phyloP scores from a whole-genome alignment of 2,329 filamentous ascomycete genomes.

The Aaosphaeria arxii region DNA sequence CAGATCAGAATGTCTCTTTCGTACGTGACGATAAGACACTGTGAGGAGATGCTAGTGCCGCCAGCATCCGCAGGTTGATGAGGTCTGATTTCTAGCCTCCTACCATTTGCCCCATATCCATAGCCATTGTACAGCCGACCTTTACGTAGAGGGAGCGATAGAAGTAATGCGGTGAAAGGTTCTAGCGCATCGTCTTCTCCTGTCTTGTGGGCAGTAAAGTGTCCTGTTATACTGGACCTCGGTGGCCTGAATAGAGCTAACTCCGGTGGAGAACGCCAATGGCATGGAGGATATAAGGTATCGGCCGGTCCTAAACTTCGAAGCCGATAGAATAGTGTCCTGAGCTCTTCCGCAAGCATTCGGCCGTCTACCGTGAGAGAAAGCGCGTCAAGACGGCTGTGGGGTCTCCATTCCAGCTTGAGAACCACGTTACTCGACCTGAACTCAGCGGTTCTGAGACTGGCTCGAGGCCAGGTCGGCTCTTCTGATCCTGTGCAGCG shows the following conservation, averaged over 20 bases:
- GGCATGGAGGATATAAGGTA: constrained; percentile 7
- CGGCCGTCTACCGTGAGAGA: constrained; percentile 12
- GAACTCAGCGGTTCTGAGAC: constrained; percentile 6
- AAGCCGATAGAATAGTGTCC: constrained; percentile 11
- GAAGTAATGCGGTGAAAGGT: constrained; percentile 6
- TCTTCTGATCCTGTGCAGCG: constrained; percentile 13
- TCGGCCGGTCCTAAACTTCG: constrained; percentile 10
- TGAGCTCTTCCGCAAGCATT: constrained; percentile 14
- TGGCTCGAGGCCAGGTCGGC: constrained; percentile 16
- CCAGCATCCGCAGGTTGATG: constrained; percentile 6
- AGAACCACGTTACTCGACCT: constrained; percentile 10
- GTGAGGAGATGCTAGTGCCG: constrained; percentile 3
- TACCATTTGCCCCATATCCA: constrained; percentile 8
- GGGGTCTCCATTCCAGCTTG: constrained; percentile 15
- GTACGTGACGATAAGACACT: constrained; percentile 13
- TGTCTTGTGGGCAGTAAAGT: constrained; percentile 10
- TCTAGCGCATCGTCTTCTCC: constrained; percentile 8
- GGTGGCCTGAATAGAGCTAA: constrained; percentile 12
- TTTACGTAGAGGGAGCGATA: constrained; percentile 2
- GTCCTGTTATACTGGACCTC: constrained; percentile 1
- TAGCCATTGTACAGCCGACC: constrained; percentile 3
- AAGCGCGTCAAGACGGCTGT: constrained; percentile 13
- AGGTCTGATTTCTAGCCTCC: constrained; percentile 7
- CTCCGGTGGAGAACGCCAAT: constrained; percentile 10
- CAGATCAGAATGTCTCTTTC: constrained; percentile 15